Percentiles rank a stretch among this genome's conserved stretches.
Evolutionary conservation across 805 yeast genomes (phyloP).

Genomic region (Schizosaccharomyces lindneri): DNA sequence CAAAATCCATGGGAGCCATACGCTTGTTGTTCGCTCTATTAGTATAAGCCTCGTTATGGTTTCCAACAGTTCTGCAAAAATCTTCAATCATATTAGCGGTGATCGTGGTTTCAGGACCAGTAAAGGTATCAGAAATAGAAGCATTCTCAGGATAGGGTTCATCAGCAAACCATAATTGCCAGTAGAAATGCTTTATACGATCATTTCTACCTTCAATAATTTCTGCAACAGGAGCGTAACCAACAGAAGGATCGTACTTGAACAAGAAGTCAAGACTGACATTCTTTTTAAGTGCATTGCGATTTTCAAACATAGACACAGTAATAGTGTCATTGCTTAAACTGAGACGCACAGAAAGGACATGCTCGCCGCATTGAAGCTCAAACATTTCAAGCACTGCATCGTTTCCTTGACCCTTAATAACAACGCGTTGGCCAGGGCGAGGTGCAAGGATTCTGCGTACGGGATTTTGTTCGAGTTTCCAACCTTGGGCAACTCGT

Average conservation of each 20-base stretch:
- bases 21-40: slow-evolving; percentile 55
- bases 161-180: slow-evolving; percentile 85
- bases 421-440: slow-evolving; percentile 34
- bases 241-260: slow-evolving; percentile 58
- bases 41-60: slow-evolving; percentile 88
- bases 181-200: slow-evolving; percentile 85
- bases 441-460: slow-evolving; percentile 61
- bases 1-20: slow-evolving; percentile 96
- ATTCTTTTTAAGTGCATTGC: slow-evolving; percentile 50
- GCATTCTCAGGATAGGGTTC: slow-evolving; percentile 25
- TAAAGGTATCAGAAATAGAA: slow-evolving; percentile 44
- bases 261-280: slow-evolving; percentile 60
- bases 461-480: slow-evolving; percentile 56
- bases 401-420: slow-evolving; percentile 22
- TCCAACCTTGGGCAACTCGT: slow-evolving; percentile 63
- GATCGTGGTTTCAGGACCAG: slow-evolving; percentile 43
- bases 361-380: background rate
- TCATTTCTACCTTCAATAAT: slow-evolving; percentile 73
- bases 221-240: slow-evolving; percentile 89
- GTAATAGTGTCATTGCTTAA: slow-evolving; percentile 26
- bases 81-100: slow-evolving; percentile 61
- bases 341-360: background rate
- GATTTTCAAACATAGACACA: slow-evolving; percentile 40
- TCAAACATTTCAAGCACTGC: background rate
- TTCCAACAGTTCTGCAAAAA: slow-evolving; percentile 91